phyloP scores from a whole-genome alignment of 208 protist genomes.

The Herpetomonas samuelpessoai region DNA sequence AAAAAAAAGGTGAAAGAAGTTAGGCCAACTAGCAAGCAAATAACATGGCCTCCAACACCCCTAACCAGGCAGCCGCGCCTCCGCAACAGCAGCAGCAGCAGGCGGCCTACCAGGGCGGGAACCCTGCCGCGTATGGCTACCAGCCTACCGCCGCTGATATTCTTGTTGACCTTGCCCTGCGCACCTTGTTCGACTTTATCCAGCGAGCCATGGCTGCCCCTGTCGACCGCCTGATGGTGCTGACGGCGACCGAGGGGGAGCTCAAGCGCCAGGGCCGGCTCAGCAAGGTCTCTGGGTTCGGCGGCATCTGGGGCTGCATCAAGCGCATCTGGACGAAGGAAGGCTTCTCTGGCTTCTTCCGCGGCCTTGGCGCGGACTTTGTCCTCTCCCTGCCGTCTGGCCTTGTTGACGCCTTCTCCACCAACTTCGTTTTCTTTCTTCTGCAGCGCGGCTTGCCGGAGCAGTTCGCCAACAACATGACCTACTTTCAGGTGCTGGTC shows the following conservation, averaged over 20 bases:
- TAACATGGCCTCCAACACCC: no score
- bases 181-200: constrained; percentile 41
- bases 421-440: constrained; percentile 36
- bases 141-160: constrained; percentile 20
- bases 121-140: no score
- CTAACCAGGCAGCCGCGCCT: no score
- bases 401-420: constrained; percentile 51
- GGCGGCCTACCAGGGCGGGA: no score
- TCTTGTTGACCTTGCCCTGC: constrained; percentile 43
- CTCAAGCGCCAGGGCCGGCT: constrained; percentile 68
- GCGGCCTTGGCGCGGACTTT: constrained; percentile 59
- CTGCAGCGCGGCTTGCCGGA: constrained; percentile 47
- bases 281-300: constrained; percentile 41
- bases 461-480: constrained; percentile 32
- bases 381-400: constrained; percentile 51
- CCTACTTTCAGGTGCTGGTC: constrained; percentile 30
- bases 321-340: constrained; percentile 63
- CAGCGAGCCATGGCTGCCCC: constrained; percentile 62
- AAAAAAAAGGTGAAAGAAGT: no score
- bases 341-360: constrained; percentile 51
- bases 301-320: constrained; percentile 41
- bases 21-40: no score
- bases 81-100: no score
- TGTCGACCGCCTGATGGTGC: constrained; percentile 56
- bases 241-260: constrained; percentile 79